A percentile compares a stretch with the other conserved stretches of the same genome.
These are phyloP conservation scores for Malus orientalis DNA, from an alignment of 306 rosid species.

Conservation along the genomic window DNA sequence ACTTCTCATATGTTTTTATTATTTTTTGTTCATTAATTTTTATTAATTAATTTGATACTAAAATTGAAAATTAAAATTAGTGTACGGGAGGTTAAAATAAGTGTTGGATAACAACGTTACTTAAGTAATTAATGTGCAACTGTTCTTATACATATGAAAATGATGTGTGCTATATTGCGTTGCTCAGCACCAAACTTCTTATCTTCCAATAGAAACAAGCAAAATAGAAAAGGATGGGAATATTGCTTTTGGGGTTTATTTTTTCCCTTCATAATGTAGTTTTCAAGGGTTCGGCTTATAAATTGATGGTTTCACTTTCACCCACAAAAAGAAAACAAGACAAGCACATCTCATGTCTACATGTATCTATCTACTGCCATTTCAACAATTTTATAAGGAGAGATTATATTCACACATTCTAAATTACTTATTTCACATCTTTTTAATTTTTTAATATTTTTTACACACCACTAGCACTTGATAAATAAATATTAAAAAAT, in stretches of 20 bases:
- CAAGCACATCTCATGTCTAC: no score
- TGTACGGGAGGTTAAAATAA: no score
- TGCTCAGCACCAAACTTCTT: background rate
- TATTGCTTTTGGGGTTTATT: background rate
- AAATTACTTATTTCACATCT: no score
- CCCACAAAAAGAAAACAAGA: no score
- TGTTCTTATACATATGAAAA: background rate
- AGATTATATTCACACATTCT: no score
- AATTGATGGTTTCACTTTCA: background rate
- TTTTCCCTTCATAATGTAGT: background rate
- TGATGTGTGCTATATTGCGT: background rate
- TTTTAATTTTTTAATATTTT: no score
- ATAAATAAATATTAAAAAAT: no score
- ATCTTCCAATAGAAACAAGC: background rate
- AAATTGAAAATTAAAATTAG: rapidly evolving
- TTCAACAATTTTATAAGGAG: background rate
- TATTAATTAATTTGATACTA: no score
- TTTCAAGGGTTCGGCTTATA: no score
- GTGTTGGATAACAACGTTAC: no score
- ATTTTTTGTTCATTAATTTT: no score
- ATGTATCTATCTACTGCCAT: background rate
- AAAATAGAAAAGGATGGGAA: background rate
- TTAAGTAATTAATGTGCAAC: background rate
- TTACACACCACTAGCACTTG: no score
- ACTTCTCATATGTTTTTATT: rapidly evolving